Evolutionary conservation across 495 filamentous ascomycete species (phyloP).

Genomic region (Daldinia loculata): DNA sequence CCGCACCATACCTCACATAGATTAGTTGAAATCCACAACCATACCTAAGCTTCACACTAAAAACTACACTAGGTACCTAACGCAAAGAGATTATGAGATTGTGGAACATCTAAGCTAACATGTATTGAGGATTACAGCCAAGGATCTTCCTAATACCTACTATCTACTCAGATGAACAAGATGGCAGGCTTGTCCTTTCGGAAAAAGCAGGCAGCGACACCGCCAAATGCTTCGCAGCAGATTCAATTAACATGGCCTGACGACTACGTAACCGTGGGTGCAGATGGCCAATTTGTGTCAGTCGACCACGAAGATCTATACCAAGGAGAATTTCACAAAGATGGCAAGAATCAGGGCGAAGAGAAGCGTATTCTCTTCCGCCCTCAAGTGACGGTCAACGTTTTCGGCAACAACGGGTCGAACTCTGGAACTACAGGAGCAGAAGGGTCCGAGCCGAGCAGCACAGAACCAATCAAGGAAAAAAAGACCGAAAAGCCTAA

Average conservation of each 20-base stretch:
- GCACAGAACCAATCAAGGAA: background rate
- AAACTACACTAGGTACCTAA: background rate
- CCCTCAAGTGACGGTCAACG: constrained; percentile 13
- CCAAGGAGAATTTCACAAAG: background rate
- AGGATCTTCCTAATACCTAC: background rate
- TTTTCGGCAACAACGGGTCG: constrained; percentile 1
- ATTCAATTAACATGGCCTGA: background rate
- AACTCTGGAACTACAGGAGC: background rate
- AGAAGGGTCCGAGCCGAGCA: background rate
- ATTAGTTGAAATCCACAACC: background rate
- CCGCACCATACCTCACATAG: background rate
- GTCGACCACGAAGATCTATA: background rate
- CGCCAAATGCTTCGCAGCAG: background rate
- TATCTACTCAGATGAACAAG: background rate
- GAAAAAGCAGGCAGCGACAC: background rate
- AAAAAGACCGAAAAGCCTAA: background rate
- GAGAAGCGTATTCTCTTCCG: background rate
- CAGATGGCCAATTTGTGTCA: background rate
- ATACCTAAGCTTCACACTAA: background rate
- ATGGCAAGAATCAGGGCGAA: background rate
- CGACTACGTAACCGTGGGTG: background rate
- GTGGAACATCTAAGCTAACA: background rate
- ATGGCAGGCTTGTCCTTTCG: background rate
- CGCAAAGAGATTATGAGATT: background rate
- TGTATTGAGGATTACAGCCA: too few relatives aligned